Conservation (phyloP, 176 grass and related monocot species). For the Coix lacrymajobi region DNA sequence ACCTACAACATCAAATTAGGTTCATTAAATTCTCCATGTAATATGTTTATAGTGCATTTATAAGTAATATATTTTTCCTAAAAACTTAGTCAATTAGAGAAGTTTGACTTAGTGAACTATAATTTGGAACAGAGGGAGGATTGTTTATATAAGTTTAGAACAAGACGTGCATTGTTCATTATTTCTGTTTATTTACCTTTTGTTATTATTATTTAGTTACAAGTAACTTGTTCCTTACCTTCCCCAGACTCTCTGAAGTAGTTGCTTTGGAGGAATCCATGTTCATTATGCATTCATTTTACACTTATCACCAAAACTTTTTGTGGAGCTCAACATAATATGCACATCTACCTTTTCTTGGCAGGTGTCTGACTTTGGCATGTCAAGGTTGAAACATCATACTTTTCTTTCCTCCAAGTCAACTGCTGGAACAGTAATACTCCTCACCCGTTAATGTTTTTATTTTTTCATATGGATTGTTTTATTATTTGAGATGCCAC, state of each 20-base stretch:
- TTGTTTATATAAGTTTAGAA: constrained; percentile 13
- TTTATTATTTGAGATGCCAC: not conserved
- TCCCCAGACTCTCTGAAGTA: not conserved
- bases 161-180: not conserved
- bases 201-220: not conserved
- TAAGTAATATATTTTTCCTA: not conserved
- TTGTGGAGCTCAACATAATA: constrained; percentile 4
- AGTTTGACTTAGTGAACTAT: not conserved
- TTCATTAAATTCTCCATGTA: not conserved
- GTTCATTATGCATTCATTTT: constrained; percentile 1
- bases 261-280: constrained; percentile 14
- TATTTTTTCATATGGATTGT: not conserved
- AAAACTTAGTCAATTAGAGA: not conserved
- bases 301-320: not conserved
- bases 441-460: constrained; percentile 11
- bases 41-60: not conserved
- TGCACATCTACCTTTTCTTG: constrained; percentile 21
- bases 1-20: not conserved
- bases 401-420: constrained; percentile 96
- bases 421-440: constrained; percentile 91
- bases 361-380: constrained; percentile 99
- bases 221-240: not conserved
- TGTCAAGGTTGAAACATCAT: constrained; percentile 98
- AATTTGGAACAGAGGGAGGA: not conserved
- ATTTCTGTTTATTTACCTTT: constrained; percentile 7